phyloP scores from a whole-genome alignment of 2,329 filamentous ascomycete species.

The Herpotrichia juniperi region DNA sequence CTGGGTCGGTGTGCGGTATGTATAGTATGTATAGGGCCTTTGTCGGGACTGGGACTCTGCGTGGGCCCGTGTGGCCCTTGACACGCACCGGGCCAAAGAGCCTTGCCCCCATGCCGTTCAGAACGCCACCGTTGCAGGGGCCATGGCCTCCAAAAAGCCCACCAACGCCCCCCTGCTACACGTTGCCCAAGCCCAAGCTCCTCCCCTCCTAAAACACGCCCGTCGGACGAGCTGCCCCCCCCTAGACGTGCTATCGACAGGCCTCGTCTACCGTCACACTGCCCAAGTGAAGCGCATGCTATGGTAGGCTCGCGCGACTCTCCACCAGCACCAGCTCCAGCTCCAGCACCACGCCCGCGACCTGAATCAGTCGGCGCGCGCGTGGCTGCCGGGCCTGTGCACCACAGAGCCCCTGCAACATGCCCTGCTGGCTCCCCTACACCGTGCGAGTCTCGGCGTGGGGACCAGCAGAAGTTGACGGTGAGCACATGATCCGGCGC shows the following conservation, averaged over 20 bases:
- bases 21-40: slow-evolving; percentile 1
- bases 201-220: too few species aligned
- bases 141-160: too few species aligned
- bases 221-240: neutral
- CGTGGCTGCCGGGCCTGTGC: slow-evolving; percentile 20
- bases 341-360: neutral
- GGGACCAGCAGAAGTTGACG: slow-evolving; percentile 21
- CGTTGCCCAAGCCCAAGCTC: too few species aligned
- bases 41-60: slow-evolving; percentile 6
- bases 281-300: slow-evolving; percentile 3
- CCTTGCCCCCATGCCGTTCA: slow-evolving; percentile 2
- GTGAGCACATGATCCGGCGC: slow-evolving; percentile 34
- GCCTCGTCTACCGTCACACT: neutral
- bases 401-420: slow-evolving; percentile 9
- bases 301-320: neutral
- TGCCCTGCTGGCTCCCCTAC: slow-evolving; percentile 17
- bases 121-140: too few species aligned
- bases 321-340: neutral
- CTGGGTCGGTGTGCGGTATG: neutral
- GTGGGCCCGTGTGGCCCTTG: neutral
- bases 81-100: slow-evolving; percentile 3
- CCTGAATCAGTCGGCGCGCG: slow-evolving; percentile 7
- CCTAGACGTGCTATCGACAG: slow-evolving; percentile 1
- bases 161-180: too few species aligned
- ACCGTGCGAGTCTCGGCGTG: slow-evolving; percentile 32